Base-by-base conservation (phyloP, 163 green algal genomes). In the Scenedesmus sp. region DNA sequence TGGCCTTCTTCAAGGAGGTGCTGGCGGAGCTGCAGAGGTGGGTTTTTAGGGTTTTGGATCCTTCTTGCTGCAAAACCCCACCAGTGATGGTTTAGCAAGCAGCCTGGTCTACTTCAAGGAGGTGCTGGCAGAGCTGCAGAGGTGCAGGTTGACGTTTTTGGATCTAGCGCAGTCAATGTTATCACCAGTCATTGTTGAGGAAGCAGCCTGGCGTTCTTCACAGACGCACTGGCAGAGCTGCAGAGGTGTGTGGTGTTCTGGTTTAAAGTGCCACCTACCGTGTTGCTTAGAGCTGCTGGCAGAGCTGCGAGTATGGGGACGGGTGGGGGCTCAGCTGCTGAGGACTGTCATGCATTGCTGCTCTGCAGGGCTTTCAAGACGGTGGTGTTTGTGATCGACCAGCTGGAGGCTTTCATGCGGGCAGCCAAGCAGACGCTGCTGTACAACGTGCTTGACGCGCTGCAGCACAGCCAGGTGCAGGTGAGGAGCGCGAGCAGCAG, bases 361-460 rank as follows among this genome's bases (percentile, higher is more conserved):
- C 26, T 46, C 2, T 77, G 76, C 88, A 94, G 91, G 74, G 88
- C 84, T 9, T 79, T 93, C 59, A 93, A 93, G 88, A 86, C 74
- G 54, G 91, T 94, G 6, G 89, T 95, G 77, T 95, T 95, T 91
- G 83, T 95, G n/a, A 84, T 95, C 23, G 91, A 95, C 57, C 87
- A 94, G 87, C 52, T 94, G 55, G 85, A 90, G 52, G 82, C 76
- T 3, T 94, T 92, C 82, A 55, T 94, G 26, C 54, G 66, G 13
- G 87, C 60, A 55, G 70, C 94, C 34, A 98, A 97, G 94, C 97
- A 99, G 94, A 96, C 95, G 83, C 88, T 99, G 88, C 94, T 99
- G 81, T 99, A 99, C 95, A 98, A 97, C 90, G 94, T 99, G 88
- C 92, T 99, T 87, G 98, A 99, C 92, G 93, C 96, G 34, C 92